phyloP scores from a whole-genome alignment of 139 green algal genomes.

The Volvox reticuliferus region DNA sequence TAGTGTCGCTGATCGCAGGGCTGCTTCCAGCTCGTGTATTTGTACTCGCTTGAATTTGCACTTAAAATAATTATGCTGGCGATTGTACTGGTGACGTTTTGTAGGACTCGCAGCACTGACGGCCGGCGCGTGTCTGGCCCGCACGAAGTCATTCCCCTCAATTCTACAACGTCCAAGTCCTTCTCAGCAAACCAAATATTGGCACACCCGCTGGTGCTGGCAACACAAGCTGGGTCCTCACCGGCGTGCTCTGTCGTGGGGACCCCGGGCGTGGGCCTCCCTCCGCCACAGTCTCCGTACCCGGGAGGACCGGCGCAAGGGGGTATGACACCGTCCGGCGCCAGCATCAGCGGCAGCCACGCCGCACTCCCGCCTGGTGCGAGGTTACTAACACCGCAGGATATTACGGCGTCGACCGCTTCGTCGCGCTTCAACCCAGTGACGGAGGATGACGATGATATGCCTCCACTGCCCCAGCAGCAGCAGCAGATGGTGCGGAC shows the following conservation, averaged over 20 bases:
- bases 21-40: no score
- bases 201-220: not conserved
- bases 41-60: no score
- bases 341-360: not conserved
- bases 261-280: not conserved
- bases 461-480: not conserved
- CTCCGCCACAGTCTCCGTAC: not conserved
- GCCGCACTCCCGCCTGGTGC: not conserved
- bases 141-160: constrained; percentile 28
- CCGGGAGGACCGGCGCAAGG: not conserved
- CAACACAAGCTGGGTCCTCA: not conserved
- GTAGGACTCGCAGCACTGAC: constrained; percentile 31
- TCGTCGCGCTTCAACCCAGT: constrained; percentile 39
- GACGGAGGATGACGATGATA: not conserved
- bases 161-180: constrained; percentile 7
- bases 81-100: not conserved
- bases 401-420: not conserved
- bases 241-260: not conserved
- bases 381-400: not conserved
- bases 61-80: no score
- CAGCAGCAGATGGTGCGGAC: no score
- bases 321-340: not conserved
- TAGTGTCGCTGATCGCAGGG: no score
- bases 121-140: not conserved
- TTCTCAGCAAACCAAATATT: not conserved